Evolutionary conservation across 2,329 filamentous ascomycete genomes (phyloP).

Genomic region (Sarocladium strictum): DNA sequence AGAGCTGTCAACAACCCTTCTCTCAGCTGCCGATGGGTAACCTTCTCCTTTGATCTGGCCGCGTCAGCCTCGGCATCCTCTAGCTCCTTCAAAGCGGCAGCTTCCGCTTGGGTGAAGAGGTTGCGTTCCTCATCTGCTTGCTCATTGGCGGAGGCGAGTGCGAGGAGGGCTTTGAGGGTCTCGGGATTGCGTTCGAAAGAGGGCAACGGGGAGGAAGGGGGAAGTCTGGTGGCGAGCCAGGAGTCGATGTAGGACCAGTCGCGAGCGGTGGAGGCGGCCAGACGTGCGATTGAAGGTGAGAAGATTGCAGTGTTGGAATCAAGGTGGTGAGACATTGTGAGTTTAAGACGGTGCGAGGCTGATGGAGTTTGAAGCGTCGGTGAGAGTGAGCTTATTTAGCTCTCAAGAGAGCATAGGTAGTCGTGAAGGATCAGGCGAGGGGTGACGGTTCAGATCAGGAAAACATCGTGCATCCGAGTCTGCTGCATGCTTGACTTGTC

Average conservation of each 20-base stretch:
- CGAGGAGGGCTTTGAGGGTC: conserved; percentile 69
- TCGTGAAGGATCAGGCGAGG: no score
- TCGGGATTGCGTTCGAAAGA: conserved; percentile 82
- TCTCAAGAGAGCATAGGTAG: no score
- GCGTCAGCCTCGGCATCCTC: conserved; percentile 20
- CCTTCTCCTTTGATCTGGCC: background rate
- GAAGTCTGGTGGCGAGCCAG: conserved; percentile 72
- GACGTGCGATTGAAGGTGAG: conserved; percentile 62
- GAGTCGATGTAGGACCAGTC: conserved; percentile 86
- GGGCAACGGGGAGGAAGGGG: conserved; percentile 53
- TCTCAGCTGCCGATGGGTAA: conserved; percentile 12
- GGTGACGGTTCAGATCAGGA: no score
- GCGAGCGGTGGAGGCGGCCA: conserved; percentile 74
- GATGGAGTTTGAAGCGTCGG: no score
- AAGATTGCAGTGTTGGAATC: conserved; percentile 49
- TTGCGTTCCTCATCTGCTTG: conserved; percentile 64
- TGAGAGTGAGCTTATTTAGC: no score
- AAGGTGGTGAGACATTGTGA: background rate
- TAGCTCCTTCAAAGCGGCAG: conserved; percentile 32
- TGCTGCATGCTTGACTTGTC: no score
- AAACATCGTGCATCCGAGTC: no score
- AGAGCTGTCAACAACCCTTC: conserved; percentile 46
- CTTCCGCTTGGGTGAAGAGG: conserved; percentile 52
- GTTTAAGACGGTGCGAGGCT: no score
- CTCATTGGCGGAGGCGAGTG: conserved; percentile 71